These are phyloP conservation scores for Ganoderma lucidum DNA, from an alignment of 1,284 basidiomycete genomes.

Conservation along the genomic window DNA sequence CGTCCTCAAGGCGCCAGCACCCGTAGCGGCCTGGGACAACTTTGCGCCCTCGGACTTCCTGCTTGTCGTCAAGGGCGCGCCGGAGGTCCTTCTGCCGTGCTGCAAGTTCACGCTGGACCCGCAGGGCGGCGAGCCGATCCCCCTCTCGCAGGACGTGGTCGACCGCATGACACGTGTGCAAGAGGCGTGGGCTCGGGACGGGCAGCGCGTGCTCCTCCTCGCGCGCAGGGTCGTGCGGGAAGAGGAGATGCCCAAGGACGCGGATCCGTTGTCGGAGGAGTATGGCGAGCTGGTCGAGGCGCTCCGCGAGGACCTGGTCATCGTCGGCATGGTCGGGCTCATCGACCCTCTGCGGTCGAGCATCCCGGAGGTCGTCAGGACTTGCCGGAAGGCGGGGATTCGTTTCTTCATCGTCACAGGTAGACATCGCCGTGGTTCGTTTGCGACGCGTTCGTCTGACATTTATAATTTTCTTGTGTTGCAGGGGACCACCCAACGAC, in stretches of 20 bases:
- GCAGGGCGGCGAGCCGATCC: conserved; percentile 41
- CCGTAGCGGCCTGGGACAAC: conserved; percentile 44
- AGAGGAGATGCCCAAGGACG: conserved; percentile 40
- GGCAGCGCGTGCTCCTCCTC: conserved; percentile 64
- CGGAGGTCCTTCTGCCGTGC: conserved; percentile 63
- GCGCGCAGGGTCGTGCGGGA: conserved; percentile 46
- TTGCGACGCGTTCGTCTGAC: background rate
- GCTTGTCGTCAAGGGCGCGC: conserved; percentile 62
- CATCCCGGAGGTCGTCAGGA: conserved; percentile 56
- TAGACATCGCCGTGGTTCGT: conserved; percentile 39
- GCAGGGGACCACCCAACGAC: conserved; percentile 58
- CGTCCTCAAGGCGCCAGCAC: conserved; percentile 23
- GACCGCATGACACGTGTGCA: conserved; percentile 51
- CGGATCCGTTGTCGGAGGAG: conserved; percentile 44
- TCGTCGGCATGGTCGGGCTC: conserved; percentile 68
- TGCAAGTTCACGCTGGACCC: conserved; percentile 49
- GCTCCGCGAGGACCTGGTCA: conserved; percentile 52
- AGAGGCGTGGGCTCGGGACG: conserved; percentile 59
- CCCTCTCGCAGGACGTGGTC: conserved; percentile 44
- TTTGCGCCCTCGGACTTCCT: conserved; percentile 45
- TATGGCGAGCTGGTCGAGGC: conserved; percentile 48
- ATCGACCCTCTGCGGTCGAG: conserved; percentile 70
- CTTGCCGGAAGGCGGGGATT: conserved; percentile 64
- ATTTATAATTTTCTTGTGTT: conserved; percentile 30
- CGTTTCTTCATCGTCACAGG: conserved; percentile 77